Evolutionary conservation across 768 basidiomycete genomes (phyloP).

Genomic region (Suillus occidentalis): DNA sequence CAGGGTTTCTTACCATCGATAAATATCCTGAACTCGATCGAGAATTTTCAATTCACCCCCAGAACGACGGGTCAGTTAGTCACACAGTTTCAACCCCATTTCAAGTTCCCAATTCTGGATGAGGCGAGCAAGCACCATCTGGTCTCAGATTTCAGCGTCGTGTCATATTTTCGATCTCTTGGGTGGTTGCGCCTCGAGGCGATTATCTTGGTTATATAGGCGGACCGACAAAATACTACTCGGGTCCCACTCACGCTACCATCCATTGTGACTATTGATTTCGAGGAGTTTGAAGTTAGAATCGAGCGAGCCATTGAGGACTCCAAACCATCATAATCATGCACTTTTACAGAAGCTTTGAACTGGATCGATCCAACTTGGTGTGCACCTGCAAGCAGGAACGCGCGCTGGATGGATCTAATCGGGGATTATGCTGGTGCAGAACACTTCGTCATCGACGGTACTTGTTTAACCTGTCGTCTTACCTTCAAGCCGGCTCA

Average conservation of each 20-base stretch:
- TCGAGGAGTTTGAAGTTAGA: slow-evolving; percentile 37
- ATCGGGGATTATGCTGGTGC: slow-evolving; percentile 69
- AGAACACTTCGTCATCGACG: slow-evolving; percentile 67
- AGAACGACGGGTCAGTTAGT: not conserved
- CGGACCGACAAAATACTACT: not conserved
- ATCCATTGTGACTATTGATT: slow-evolving; percentile 32
- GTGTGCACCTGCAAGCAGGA: slow-evolving; percentile 37
- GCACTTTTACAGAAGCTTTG: slow-evolving; percentile 26
- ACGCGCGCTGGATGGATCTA: slow-evolving; percentile 64
- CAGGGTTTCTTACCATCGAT: not conserved
- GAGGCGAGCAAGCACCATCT: not conserved
- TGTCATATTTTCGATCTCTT: not conserved
- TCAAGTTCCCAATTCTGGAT: not conserved
- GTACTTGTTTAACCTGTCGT: slow-evolving; percentile 29
- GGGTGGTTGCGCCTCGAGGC: not conserved
- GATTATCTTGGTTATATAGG: not conserved
- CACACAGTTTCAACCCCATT: not conserved
- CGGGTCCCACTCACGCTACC: not conserved
- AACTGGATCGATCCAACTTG: slow-evolving; percentile 36
- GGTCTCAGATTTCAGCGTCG: not conserved
- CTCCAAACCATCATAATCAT: not conserved
- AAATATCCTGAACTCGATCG: not conserved
- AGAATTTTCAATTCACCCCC: not conserved
- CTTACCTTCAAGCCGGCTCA: slow-evolving; percentile 1
- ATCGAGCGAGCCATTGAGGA: slow-evolving; percentile 4